phyloP scores from a whole-genome alignment of 2,329 filamentous ascomycete genomes.

The Cladobotryum mycophilum region DNA sequence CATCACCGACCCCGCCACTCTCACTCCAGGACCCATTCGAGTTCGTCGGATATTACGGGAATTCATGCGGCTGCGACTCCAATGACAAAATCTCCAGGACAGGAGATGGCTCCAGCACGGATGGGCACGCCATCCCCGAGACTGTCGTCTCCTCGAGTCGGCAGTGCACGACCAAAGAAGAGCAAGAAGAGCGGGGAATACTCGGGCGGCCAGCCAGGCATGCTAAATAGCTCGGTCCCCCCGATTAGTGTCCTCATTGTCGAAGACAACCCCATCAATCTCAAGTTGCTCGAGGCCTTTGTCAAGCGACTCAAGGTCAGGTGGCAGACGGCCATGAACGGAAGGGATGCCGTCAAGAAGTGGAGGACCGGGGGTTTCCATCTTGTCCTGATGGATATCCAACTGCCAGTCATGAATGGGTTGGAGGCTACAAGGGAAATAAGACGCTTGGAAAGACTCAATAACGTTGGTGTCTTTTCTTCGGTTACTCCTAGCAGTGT shows the following conservation, averaged over 20 bases:
- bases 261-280: constrained; percentile 97
- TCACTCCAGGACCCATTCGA: constrained; percentile 54
- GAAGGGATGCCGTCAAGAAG: constrained; percentile 84
- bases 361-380: constrained; percentile 93
- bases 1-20: constrained; percentile 33
- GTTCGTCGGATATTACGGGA: constrained; percentile 46
- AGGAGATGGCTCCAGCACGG: constrained; percentile 36
- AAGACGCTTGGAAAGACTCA: constrained; percentile 77
- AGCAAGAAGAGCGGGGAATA: constrained; percentile 45
- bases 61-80: constrained; percentile 45
- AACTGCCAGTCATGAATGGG: constrained; percentile 93
- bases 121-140: constrained; percentile 43
- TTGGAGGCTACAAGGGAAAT: constrained; percentile 95
- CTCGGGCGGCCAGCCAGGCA: constrained; percentile 49
- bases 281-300: constrained; percentile 87
- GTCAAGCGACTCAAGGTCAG: constrained; percentile 93
- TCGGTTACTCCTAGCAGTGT: constrained; percentile 53
- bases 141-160: constrained; percentile 42
- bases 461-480: constrained; percentile 86
- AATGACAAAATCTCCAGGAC: constrained; percentile 46
- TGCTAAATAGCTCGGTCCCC: constrained; percentile 77
- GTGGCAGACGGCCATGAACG: constrained; percentile 97
- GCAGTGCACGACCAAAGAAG: constrained; percentile 43
- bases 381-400: constrained; percentile 96
- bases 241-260: constrained; percentile 97